These are phyloP conservation scores for Pseudogymnoascus sp. DNA, from an alignment of 2,329 filamentous ascomycete species.

Conservation along the genomic window DNA sequence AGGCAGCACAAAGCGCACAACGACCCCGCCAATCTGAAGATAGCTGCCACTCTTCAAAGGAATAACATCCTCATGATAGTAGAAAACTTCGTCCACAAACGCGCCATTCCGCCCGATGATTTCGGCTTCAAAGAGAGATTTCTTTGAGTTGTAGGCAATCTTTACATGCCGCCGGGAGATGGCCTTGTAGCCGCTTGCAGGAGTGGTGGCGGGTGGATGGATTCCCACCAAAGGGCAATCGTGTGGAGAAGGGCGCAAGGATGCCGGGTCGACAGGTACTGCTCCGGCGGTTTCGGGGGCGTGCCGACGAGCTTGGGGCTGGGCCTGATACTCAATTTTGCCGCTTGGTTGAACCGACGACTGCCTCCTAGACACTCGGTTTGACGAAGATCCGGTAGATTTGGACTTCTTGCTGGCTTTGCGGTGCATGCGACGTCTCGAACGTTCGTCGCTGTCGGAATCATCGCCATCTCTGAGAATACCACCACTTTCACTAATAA, in stretches of 20 bases:
- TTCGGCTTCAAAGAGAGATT: slow-evolving; percentile 57
- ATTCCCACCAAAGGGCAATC: slow-evolving; percentile 64
- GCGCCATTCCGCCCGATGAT: slow-evolving; percentile 58
- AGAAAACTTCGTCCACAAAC: slow-evolving; percentile 56
- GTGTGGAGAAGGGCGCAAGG: slow-evolving; percentile 53
- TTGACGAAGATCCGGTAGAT: slow-evolving; percentile 39
- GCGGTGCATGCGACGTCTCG: slow-evolving; percentile 40
- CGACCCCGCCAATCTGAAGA: slow-evolving; percentile 67
- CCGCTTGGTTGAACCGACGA: slow-evolving; percentile 25
- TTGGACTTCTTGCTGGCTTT: slow-evolving; percentile 33
- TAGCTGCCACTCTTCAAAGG: slow-evolving; percentile 56
- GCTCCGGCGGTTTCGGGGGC: slow-evolving; percentile 54
- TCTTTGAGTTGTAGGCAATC: slow-evolving; percentile 61
- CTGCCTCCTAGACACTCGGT: slow-evolving; percentile 26
- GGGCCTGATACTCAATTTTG: slow-evolving; percentile 43
- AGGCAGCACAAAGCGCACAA: slow-evolving; percentile 63
- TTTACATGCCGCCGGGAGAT: slow-evolving; percentile 70
- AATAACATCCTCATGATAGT: slow-evolving; percentile 46
- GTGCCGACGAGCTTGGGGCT: slow-evolving; percentile 36
- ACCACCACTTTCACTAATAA: slow-evolving; percentile 63
- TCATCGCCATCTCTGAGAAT: slow-evolving; percentile 60
- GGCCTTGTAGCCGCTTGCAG: slow-evolving; percentile 58
- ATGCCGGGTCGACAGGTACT: slow-evolving; percentile 52
- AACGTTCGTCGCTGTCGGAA: slow-evolving; percentile 48
- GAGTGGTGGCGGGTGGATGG: slow-evolving; percentile 59